Conservation (phyloP, 2,329 filamentous ascomycete genomes). For the Venturia oleaginea region DNA sequence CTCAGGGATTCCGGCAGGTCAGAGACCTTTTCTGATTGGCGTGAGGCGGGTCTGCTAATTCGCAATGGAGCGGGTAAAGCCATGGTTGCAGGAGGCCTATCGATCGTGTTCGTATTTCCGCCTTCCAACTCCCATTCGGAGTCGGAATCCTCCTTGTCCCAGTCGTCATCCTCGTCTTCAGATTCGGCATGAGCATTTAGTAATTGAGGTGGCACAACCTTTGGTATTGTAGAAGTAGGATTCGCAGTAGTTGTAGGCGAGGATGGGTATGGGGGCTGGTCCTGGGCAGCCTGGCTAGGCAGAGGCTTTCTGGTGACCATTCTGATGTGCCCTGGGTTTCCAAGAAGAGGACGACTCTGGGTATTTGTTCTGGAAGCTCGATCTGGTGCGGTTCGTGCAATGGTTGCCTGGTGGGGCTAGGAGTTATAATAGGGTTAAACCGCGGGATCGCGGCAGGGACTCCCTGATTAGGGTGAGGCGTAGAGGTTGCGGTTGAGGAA, state of each 20-base stretch:
- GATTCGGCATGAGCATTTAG: not conserved
- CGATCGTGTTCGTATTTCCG: conserved; percentile 17
- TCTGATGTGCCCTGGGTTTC: not conserved
- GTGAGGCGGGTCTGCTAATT: conserved; percentile 11
- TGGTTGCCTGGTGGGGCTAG: not conserved
- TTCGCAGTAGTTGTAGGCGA: conserved; percentile 1
- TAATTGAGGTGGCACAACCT: not conserved
- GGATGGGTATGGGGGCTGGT: not conserved
- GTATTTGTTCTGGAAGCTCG: not conserved
- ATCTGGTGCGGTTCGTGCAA: not conserved
- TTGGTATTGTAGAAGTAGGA: not conserved
- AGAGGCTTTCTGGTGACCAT: conserved; percentile 13
- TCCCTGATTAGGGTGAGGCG: not conserved
- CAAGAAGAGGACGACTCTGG: not conserved
- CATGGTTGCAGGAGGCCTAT: not conserved
- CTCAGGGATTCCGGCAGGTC: conserved; percentile 17
- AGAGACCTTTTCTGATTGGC: conserved; percentile 1
- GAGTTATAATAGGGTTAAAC: not conserved
- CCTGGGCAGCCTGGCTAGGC: not conserved
- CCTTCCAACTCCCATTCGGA: conserved; percentile 17
- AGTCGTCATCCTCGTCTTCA: conserved; percentile 15
- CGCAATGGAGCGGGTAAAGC: conserved; percentile 11
- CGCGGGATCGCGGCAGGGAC: not conserved
- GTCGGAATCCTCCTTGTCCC: conserved; percentile 17
- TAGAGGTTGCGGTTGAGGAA: not conserved